phyloP scores from a whole-genome alignment of 495 filamentous ascomycete species.

The Trichocladium uniseriatum region DNA sequence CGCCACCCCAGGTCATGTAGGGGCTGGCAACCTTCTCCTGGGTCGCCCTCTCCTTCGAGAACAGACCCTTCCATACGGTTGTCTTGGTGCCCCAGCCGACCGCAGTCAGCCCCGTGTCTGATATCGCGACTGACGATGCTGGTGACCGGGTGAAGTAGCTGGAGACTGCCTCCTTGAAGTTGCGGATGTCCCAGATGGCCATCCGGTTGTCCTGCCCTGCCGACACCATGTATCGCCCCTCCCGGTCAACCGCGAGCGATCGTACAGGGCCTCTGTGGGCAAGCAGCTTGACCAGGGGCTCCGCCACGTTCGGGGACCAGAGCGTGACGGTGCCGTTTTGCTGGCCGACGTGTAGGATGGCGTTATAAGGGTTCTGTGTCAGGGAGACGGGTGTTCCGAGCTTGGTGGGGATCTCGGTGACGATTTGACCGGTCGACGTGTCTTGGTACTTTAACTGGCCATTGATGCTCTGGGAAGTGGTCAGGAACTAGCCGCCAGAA shows the following conservation, averaged over 20 bases:
- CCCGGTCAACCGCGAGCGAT: conserved; percentile 72
- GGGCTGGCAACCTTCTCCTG: conserved; percentile 76
- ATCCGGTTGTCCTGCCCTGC: conserved; percentile 85
- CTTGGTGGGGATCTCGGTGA: conserved; percentile 73
- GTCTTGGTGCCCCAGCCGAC: conserved; percentile 88
- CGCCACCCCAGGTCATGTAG: conserved; percentile 89
- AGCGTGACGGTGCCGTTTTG: conserved; percentile 89
- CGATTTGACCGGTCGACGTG: conserved; percentile 79
- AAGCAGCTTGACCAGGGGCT: conserved; percentile 84
- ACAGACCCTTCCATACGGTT: conserved; percentile 82
- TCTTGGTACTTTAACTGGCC: conserved; percentile 92
- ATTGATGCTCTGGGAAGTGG: conserved; percentile 51
- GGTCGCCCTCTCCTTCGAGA: conserved; percentile 54
- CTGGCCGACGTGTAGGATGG: conserved; percentile 81
- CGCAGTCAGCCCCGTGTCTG: conserved; percentile 75
- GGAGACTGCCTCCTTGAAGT: conserved; percentile 76
- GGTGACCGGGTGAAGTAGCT: conserved; percentile 81
- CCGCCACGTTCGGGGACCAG: conserved; percentile 88
- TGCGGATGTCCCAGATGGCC: conserved; percentile 93
- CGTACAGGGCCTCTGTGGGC: conserved; percentile 92
- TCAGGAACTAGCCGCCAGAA: neutral
- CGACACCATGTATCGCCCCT: conserved; percentile 92
- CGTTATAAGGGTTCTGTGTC: conserved; percentile 81
- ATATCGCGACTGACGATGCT: conserved; percentile 76
- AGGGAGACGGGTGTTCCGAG: conserved; percentile 77